Base-by-base conservation (phyloP, 2,329 filamentous ascomycete species). In the Fusarium nematophilum region DNA sequence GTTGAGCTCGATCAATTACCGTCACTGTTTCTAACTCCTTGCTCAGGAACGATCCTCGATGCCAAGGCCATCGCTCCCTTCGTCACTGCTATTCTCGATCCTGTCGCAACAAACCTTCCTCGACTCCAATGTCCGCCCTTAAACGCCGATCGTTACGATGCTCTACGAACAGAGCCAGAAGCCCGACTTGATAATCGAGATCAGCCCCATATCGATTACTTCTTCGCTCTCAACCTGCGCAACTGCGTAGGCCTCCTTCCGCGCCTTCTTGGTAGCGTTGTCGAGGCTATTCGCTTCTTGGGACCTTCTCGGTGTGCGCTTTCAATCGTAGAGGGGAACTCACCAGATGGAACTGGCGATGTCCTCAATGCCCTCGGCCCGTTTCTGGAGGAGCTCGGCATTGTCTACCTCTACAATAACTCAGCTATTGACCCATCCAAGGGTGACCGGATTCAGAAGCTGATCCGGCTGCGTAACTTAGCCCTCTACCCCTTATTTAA, bases 281-380 rank as follows among this genome's bases (percentile, higher is more conserved):
- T 86, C 23, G 78, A 85, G 59, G 74, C 73, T 2, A 76, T 83
- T 5, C 72, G 67, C 1, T 84, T 82, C 62, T 75, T 87, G 0
- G 83, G 84, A 1, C 77, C 81, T 0, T 57, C 78, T 9, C 75
- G 76, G 47, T 86, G 83, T 61, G 80, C 78, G 0, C 70, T 87
- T 1, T 85, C 83, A 1, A 79, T 86, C 17, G 76, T 86, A 9
- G 84, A 86, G 59, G 83, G 84, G 10, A 76, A 82, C 62, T 86
- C 83, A 0, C 64, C 76, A 17, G 84, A 87, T 54, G 83, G 82
- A 5, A 86, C 84, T 0, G 75, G 67, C 30, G 81, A 84, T 29
- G 73, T 86, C 6, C 75, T 87, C 2, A 51, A 70, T 2, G 71
- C 73, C 0, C 66, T 87, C 6, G 68, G 67, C 2, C 64, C 72